Evolutionary conservation across 306 rosid genomes (phyloP).

Genomic region (Vachellia pachyceras): DNA sequence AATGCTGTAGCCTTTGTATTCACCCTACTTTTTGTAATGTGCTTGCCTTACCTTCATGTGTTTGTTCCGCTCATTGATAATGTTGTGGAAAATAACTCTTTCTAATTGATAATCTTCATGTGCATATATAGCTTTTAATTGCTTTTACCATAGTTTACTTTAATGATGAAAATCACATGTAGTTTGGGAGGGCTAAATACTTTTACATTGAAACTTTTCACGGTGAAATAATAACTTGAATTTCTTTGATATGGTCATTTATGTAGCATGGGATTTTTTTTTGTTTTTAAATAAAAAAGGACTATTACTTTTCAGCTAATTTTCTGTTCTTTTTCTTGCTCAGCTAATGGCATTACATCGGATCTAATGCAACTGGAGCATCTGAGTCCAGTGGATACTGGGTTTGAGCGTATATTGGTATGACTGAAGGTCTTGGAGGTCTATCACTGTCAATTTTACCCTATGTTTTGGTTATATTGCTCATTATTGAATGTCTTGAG

Average conservation of each 20-base stretch:
- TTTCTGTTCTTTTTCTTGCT: conserved; percentile 38
- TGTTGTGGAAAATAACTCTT: conserved; percentile 6
- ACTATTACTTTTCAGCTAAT: conserved; percentile 29
- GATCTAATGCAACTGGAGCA: conserved; percentile 61
- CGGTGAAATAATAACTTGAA: conserved; percentile 3
- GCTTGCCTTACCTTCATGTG: conserved; percentile 33
- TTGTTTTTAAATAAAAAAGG: not conserved
- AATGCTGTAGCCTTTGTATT: not conserved
- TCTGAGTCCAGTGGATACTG: conserved; percentile 59
- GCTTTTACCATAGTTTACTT: conserved; percentile 6
- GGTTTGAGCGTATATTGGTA: conserved; percentile 90
- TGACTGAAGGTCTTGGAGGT: conserved; percentile 38
- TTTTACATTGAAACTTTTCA: conserved; percentile 17
- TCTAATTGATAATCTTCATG: conserved; percentile 12
- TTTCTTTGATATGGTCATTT: conserved; percentile 27
- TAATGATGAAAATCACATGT: conserved; percentile 28
- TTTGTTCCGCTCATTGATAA: conserved; percentile 3
- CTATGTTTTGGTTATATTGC: conserved; percentile 17
- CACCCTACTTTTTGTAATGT: conserved; percentile 13
- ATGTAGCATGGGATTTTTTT: conserved; percentile 9
- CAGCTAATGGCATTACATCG: conserved; percentile 55
- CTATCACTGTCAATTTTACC: conserved; percentile 23
- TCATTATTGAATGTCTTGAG: conserved; percentile 29
- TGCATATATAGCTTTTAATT: conserved; percentile 29
- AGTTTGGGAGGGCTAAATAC: not conserved